Conservation (phyloP, 2,329 filamentous ascomycete species). For the Ophiobolus disseminans region DNA sequence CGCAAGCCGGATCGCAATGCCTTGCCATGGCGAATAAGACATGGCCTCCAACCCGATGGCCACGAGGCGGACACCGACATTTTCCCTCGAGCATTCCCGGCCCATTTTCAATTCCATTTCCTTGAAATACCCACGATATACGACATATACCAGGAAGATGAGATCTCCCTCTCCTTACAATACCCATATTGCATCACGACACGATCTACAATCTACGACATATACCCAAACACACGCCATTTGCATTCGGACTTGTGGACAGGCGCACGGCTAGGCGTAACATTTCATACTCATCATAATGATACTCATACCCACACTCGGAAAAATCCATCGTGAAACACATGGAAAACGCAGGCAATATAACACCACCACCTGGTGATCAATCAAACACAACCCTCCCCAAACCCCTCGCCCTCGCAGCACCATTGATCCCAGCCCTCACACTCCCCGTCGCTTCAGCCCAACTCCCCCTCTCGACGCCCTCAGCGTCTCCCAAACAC, state of each 20-base stretch:
- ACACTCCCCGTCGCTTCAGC: conserved; percentile 48
- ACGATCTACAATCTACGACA: neutral
- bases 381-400: conserved; percentile 15
- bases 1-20: no score
- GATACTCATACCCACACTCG: neutral
- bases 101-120: no score
- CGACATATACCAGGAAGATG: no score
- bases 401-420: conserved; percentile 52
- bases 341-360: neutral
- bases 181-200: neutral
- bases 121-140: neutral
- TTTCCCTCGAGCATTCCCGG: no score
- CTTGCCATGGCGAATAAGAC: no score
- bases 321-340: neutral
- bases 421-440: conserved; percentile 51
- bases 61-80: neutral
- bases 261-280: neutral
- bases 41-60: neutral
- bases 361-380: neutral
- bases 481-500: conserved; percentile 41
- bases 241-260: no score
- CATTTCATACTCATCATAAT: neutral
- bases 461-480: conserved; percentile 40
- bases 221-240: no score
- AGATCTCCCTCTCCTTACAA: neutral